Evolutionary conservation across 2,329 filamentous ascomycete species (phyloP).

Genomic region (Fusarium verticillioides): DNA sequence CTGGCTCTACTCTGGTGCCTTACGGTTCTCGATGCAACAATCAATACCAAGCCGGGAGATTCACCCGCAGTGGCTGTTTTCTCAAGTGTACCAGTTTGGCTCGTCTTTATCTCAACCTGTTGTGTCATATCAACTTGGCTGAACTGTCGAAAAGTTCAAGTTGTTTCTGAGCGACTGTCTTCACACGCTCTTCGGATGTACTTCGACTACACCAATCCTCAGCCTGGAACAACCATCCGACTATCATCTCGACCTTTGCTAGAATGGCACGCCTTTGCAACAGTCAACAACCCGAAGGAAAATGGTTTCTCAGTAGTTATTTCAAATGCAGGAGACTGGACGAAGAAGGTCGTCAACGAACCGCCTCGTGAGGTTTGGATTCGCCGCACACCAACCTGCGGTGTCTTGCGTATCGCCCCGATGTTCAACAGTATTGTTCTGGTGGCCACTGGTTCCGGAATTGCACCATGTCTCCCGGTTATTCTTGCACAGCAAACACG

Average conservation of each 20-base stretch:
- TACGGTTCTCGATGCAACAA: slow-evolving; percentile 64
- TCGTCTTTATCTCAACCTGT: slow-evolving; percentile 68
- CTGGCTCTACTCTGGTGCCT: slow-evolving; percentile 27
- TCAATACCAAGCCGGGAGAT: slow-evolving; percentile 61
- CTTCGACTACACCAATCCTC: slow-evolving; percentile 67
- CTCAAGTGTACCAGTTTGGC: slow-evolving; percentile 64
- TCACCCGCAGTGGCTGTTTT: slow-evolving; percentile 43
- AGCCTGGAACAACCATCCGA: slow-evolving; percentile 57
- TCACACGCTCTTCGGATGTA: slow-evolving; percentile 75
- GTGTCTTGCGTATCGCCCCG: slow-evolving; percentile 71
- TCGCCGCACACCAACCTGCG: slow-evolving; percentile 70
- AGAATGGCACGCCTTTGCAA: slow-evolving; percentile 79
- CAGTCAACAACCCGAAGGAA: slow-evolving; percentile 65
- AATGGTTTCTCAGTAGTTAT: slow-evolving; percentile 71
- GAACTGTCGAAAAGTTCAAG: slow-evolving; percentile 70
- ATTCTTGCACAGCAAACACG: slow-evolving; percentile 58
- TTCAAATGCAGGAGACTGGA: slow-evolving; percentile 75
- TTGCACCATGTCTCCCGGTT: slow-evolving; percentile 65
- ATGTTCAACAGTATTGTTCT: slow-evolving; percentile 71
- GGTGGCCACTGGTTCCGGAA: slow-evolving; percentile 75
- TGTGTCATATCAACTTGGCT: slow-evolving; percentile 76
- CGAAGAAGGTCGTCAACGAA: slow-evolving; percentile 66
- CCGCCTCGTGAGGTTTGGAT: slow-evolving; percentile 71
- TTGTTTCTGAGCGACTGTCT: slow-evolving; percentile 72
- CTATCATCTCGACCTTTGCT: slow-evolving; percentile 68